Percentiles rank a stretch among this genome's conserved stretches.
Evolutionary conservation across 2,329 filamentous ascomycete species (phyloP).

Genomic region (Pezicula carpinea): DNA sequence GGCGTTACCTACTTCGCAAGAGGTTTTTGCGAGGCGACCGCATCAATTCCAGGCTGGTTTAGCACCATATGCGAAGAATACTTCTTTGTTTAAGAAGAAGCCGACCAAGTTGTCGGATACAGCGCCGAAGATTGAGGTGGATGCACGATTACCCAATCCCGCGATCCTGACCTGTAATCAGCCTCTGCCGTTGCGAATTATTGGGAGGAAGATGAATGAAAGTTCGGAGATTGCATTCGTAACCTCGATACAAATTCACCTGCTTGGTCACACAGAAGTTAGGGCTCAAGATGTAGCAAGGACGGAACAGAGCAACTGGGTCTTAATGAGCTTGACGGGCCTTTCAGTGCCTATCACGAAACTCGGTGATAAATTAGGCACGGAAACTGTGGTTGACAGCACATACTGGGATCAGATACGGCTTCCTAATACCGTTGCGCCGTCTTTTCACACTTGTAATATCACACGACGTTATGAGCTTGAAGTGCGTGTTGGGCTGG

Average conservation of each 20-base stretch:
- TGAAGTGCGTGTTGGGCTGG: conserved; percentile 74
- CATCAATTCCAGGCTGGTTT: conserved; percentile 47
- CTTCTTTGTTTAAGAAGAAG: conserved; percentile 25
- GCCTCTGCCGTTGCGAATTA: conserved; percentile 72
- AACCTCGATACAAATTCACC: conserved; percentile 72
- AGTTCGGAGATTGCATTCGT: conserved; percentile 69
- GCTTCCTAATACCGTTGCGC: conserved; percentile 81
- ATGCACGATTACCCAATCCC: conserved; percentile 78
- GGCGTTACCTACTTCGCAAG: conserved; percentile 60
- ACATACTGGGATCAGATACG: conserved; percentile 67
- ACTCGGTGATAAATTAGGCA: conserved; percentile 52
- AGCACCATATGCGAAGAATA: conserved; percentile 26
- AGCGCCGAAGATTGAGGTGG: conserved; percentile 69
- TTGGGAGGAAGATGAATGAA: conserved; percentile 71
- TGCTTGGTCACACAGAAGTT: conserved; percentile 76
- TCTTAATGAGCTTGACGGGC: conserved; percentile 67
- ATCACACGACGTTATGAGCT: conserved; percentile 77
- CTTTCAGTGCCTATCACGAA: conserved; percentile 67
- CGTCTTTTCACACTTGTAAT: conserved; percentile 86
- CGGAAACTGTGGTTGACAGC: conserved; percentile 65
- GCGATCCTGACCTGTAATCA: conserved; percentile 86
- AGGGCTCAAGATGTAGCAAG: conserved; percentile 71
- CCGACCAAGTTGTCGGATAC: conserved; percentile 31
- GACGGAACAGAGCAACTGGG: conserved; percentile 68
- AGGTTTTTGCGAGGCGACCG: conserved; percentile 77